These are phyloP conservation scores for Solanum hybrid DNA, from an alignment of 305 asterid species.

Conservation along the genomic window DNA sequence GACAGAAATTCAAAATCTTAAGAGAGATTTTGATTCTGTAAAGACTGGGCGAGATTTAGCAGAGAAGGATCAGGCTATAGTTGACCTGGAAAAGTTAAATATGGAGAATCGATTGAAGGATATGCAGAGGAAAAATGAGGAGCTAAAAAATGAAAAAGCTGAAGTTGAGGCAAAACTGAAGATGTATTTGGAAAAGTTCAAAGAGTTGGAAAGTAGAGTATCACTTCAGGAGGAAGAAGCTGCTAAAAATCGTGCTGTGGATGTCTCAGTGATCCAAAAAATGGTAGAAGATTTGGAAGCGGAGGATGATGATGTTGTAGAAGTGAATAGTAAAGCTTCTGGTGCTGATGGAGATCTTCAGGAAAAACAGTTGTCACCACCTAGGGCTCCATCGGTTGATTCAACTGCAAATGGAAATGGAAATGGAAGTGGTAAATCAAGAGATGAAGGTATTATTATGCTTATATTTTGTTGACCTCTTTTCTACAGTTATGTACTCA, in stretches of 20 bases:
- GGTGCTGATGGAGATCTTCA: not conserved
- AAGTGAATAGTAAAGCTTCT: not conserved
- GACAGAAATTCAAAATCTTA: not conserved
- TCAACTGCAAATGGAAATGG: not conserved
- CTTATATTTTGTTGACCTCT: not conserved
- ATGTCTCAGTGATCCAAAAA: not conserved
- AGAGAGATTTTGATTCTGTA: not conserved
- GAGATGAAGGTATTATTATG: conserved; percentile 1
- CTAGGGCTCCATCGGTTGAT: not conserved
- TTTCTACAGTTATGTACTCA: not conserved
- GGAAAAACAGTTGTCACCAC: not conserved
- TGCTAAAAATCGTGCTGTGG: not conserved
- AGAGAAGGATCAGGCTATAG: not conserved
- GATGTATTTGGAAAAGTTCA: not conserved
- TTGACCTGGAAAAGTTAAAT: not conserved
- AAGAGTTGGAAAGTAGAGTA: not conserved
- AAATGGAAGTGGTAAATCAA: not conserved
- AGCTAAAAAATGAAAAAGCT: not conserved
- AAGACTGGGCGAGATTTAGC: not conserved
- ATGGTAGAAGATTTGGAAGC: not conserved
- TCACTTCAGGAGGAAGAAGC: not conserved
- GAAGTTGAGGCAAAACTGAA: not conserved
- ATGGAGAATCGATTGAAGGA: not conserved
- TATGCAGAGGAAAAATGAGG: not conserved
- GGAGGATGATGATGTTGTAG: not conserved